Evolutionary conservation across 306 rosid genomes (phyloP), one percentile per base, ranked within the genome.

Genomic region (Crataegus laevigata): DNA sequence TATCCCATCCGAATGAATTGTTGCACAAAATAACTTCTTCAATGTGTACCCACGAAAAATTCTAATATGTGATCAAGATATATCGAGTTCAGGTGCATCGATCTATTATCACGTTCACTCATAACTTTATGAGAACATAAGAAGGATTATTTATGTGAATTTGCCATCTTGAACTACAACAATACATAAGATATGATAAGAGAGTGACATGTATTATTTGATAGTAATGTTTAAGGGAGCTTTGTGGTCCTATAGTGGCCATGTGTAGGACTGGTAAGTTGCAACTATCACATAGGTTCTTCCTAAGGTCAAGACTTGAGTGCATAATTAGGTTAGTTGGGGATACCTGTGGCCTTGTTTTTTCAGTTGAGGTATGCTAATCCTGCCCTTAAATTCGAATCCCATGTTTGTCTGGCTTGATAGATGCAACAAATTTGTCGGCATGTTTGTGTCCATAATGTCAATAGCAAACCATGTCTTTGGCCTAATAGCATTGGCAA

Each of bases 401-500:
- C 74, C 74, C 80, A 42, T 57, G 60, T 57, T 29, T 64, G 75
- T 77, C 70, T 76, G 77, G 59, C 68, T 58, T 38, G 63, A 18
- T 66, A 51, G 42, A 78, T 50, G 57, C 74, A 64, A 17, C 32
- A 54, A 28, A 29, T 40, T 30, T 64, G 80, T 73, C 65, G 24
- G 55, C 66, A 25, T 14, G 58, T 32, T 55, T 40, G 50, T 25
- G 59, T 45, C 71, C 77, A 40, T 17, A 61, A 28, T 10, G 43
- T 29, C 77, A 63, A 42, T 19, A 9, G 66, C 13, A 32, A 61
- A 54, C 5, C 43, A 21, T 52, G 63, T 22, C 74, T 24, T 52
- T 28, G 11, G 18, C 73, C 55, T 21, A 71, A 24, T 34, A 51
- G 22, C 52, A 55, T 22, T 47, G 52, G 52, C 2, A 5, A 47